Conservation (phyloP, 2,329 filamentous ascomycete species). For the Teratosphaeria destructans region DNA sequence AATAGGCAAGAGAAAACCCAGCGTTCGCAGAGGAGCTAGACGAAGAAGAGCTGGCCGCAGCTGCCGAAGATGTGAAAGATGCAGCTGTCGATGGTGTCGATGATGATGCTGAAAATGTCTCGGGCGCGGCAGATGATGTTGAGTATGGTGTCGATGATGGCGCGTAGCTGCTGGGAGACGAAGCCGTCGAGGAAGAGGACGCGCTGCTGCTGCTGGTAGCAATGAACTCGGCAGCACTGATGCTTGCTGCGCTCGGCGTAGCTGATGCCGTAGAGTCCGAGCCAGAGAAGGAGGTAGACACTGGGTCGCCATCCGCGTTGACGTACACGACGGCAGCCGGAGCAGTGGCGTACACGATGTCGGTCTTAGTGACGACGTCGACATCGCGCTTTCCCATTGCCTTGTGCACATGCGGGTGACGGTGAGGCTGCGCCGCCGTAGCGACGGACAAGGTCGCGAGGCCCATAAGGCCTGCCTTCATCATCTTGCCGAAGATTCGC, state of each 20-base stretch:
- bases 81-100: background rate
- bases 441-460: slow-evolving; percentile 16
- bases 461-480: slow-evolving; percentile 23
- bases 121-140: slow-evolving; percentile 3
- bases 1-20: slow-evolving; percentile 46
- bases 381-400: slow-evolving; percentile 27
- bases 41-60: slow-evolving; percentile 5
- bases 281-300: slow-evolving; percentile 24
- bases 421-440: slow-evolving; percentile 14
- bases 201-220: background rate
- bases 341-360: slow-evolving; percentile 33
- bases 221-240: background rate
- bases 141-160: background rate
- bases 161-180: background rate
- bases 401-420: slow-evolving; percentile 26
- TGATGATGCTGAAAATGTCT: slow-evolving; percentile 2
- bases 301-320: slow-evolving; percentile 44
- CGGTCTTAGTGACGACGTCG: slow-evolving; percentile 24
- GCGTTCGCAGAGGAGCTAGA: slow-evolving; percentile 8
- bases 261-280: background rate
- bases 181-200: background rate
- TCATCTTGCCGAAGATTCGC: slow-evolving; percentile 1
- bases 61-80: slow-evolving; percentile 1
- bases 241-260: background rate
- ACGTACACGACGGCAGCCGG: slow-evolving; percentile 50